Base-by-base conservation (phyloP, 495 filamentous ascomycete species). In the Penicillium arizonense region DNA sequence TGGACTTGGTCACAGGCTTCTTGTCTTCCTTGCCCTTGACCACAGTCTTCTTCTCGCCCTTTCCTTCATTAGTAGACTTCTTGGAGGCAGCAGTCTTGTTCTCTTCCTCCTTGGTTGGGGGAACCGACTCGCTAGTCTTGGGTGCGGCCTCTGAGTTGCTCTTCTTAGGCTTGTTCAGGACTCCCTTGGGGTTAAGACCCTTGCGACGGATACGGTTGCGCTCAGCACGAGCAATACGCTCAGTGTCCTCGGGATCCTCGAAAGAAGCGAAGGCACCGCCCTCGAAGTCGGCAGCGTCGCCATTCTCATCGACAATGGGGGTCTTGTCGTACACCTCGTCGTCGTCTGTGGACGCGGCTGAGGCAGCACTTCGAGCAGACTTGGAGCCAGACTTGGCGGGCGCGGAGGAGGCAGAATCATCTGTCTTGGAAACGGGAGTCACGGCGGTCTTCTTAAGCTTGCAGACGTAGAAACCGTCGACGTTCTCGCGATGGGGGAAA, bases 401-500 rank as follows among this genome's bases (percentile, higher is more conserved):
- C 35, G 56, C 24, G 14, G 50, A 62, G 39, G 57, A 57, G 18
- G 59, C 50, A 18, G 53, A 69, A 14, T 63, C 67, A 14, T 58
- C 71, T 16, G 73, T 63, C 52, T 81, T 77, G 34, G 79, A 79
- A 28, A 73, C 71, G 0, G 87, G 83, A 11, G 86, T 88, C 0
- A 87, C 88, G 11, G 82, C 94, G 26, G 81, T 82, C 82, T 98
- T 98, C 75, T 95, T 93, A 65, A 98, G 86, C 72, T 97, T 98
- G 63, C 89, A 87, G 50, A 97, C 94, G 67, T 95, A 98, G 85
- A 98, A 98, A 47, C 94, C 94, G 58, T 98, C 94, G 23, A 98
- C 89, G 75, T 98, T 98, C 77, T 93, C 92, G 38, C 89, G 79
- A 59, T 97, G 93, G 0, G 93, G 93, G 71, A 97, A 97, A 72